Conservation (phyloP, 495 filamentous ascomycete genomes). For the Neurospora sp. region DNA sequence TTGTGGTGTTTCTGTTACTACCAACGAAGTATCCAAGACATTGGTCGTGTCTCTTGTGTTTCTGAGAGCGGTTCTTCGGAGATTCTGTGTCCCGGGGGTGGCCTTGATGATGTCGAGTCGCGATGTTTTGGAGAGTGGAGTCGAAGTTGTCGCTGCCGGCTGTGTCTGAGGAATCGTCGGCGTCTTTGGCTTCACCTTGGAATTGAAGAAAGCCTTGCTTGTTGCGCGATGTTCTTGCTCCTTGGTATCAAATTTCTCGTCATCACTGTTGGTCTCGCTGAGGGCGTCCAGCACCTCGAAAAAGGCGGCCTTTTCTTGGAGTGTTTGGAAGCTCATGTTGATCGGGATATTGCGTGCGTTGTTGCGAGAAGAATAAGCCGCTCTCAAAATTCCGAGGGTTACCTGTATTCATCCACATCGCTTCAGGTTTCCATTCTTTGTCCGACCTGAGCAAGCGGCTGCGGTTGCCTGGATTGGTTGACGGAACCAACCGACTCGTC, state of each 20-base stretch:
- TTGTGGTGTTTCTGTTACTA: slow-evolving; percentile 18
- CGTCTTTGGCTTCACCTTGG: neutral
- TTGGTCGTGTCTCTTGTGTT: neutral
- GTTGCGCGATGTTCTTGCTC: slow-evolving; percentile 14
- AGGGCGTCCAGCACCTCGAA: slow-evolving; percentile 19
- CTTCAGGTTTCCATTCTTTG: neutral
- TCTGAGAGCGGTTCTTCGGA: neutral
- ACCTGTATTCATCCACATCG: no score
- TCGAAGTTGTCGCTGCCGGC: slow-evolving; percentile 10
- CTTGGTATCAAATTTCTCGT: slow-evolving; percentile 11
- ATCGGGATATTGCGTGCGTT: neutral
- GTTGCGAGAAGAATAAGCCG: neutral
- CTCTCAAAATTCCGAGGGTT: neutral
- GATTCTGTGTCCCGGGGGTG: slow-evolving; percentile 8
- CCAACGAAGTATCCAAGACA: neutral
- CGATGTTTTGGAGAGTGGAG: neutral
- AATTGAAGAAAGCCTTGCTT: slow-evolving; percentile 14
- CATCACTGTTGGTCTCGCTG: slow-evolving; percentile 6
- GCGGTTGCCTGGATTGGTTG: neutral
- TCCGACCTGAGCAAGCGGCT: neutral
- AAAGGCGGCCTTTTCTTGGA: slow-evolving; percentile 19
- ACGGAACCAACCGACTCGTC: neutral
- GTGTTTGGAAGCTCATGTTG: slow-evolving; percentile 10
- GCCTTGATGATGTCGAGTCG: slow-evolving; percentile 9
- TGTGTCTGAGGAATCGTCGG: neutral